Evolutionary conservation across 345 rosid species (phyloP).

Genomic region (Leavenworthia alabamica): DNA sequence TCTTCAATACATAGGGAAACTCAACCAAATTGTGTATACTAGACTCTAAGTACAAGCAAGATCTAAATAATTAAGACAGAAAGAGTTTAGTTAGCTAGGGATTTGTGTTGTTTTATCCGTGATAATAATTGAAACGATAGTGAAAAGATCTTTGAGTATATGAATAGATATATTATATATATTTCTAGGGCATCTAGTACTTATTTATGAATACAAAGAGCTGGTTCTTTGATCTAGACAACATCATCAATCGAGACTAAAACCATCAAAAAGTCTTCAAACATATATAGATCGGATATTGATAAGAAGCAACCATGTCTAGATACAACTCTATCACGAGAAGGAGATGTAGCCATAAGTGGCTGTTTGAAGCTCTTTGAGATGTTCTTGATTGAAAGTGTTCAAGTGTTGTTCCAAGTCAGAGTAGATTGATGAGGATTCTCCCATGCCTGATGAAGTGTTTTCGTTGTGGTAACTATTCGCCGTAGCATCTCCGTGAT

Average conservation of each 20-base stretch:
- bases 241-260: constrained; percentile 24
- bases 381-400: constrained; percentile 45
- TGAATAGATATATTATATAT: constrained; percentile 6
- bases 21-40: not conserved
- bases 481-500: constrained; percentile 18
- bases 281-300: constrained; percentile 12
- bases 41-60: constrained; percentile 1
- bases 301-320: constrained; percentile 14
- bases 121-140: not conserved
- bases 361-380: constrained; percentile 57
- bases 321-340: constrained; percentile 32
- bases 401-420: constrained; percentile 42
- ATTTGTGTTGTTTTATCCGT: not conserved
- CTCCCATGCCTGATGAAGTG: constrained; percentile 47
- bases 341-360: constrained; percentile 52
- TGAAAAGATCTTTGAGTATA: not conserved
- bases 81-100: not conserved
- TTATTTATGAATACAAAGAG: constrained; percentile 27
- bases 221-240: constrained; percentile 16
- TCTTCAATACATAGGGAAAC: not conserved
- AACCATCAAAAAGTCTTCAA: constrained; percentile 23
- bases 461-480: constrained; percentile 37
- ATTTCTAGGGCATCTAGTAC: constrained; percentile 19
- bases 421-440: constrained; percentile 43
- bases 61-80: not conserved